Conservation (phyloP, 305 asterid species). For the Fraxinus velutina region DNA sequence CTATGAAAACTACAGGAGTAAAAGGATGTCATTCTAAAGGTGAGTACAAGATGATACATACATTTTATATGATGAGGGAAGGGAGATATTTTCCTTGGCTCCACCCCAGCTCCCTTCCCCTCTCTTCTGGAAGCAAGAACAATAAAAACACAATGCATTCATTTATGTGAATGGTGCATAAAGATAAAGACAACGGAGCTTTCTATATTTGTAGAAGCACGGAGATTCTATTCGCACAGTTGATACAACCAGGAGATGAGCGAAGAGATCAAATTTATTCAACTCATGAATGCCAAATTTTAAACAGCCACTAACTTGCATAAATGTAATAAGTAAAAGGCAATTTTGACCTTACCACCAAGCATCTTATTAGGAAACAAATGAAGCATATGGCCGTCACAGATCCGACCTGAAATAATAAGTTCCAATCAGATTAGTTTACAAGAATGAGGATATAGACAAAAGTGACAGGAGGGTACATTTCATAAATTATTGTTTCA, state of each 20-base stretch:
- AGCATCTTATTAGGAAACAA: constrained; percentile 85
- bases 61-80: not conserved
- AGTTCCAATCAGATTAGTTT: constrained; percentile 21
- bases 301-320: not conserved
- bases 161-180: not conserved
- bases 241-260: not conserved
- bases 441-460: not conserved
- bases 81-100: not conserved
- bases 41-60: not conserved
- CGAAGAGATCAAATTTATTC: not conserved
- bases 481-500: not conserved
- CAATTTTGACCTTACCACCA: constrained; percentile 54
- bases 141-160: not conserved
- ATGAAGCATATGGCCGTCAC: constrained; percentile 92
- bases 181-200: not conserved
- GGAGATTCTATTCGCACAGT: not conserved
- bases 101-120: not conserved
- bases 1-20: not conserved
- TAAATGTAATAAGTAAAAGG: constrained; percentile 9
- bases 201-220: not conserved
- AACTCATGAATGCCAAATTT: not conserved
- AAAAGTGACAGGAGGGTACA: not conserved
- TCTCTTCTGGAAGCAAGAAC: not conserved
- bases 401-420: constrained; percentile 75
- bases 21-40: not conserved